Percentiles rank a stretch among this genome's conserved stretches.
These are phyloP conservation scores for Trichaptum fuscoviolaceum DNA, from an alignment of 768 basidiomycete genomes.

Conservation along the genomic window DNA sequence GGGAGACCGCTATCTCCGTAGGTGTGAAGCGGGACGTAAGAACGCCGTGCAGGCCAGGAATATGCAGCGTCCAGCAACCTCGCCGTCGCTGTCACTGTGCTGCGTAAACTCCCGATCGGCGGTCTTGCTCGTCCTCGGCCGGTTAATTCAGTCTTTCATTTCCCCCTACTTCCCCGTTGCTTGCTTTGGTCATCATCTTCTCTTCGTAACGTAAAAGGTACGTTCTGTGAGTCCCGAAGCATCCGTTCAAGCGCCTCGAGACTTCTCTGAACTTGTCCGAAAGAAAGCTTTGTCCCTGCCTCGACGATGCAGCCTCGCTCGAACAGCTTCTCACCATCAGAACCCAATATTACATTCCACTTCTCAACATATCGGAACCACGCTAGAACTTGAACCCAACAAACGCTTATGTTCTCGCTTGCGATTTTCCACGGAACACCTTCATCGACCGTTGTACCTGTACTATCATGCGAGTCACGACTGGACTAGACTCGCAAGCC, in stretches of 20 bases:
- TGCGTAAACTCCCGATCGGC: neutral
- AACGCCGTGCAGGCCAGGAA: neutral
- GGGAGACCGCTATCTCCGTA: neutral
- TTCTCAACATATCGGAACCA: too few relatives aligned
- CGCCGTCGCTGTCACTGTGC: neutral
- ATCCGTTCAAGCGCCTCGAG: neutral
- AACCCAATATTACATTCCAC: too few relatives aligned
- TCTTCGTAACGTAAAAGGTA: neutral
- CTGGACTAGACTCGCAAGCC: too few relatives aligned
- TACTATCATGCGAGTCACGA: too few relatives aligned
- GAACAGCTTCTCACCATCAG: too few relatives aligned
- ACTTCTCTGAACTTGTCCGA: too few relatives aligned
- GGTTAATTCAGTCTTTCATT: neutral
- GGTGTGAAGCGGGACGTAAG: neutral
- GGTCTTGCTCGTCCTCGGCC: neutral
- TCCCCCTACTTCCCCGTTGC: too few relatives aligned
- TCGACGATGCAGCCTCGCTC: neutral
- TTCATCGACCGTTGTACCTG: too few relatives aligned
- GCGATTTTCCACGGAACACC: too few relatives aligned
- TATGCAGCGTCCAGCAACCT: neutral
- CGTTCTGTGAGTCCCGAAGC: neutral
- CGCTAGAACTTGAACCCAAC: too few relatives aligned
- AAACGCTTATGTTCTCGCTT: too few relatives aligned
- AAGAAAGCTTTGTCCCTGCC: neutral
- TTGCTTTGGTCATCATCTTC: too few relatives aligned